Conservation (phyloP, 108 stramenopile species). For the Nannochloropsis gaditana region DNA sequence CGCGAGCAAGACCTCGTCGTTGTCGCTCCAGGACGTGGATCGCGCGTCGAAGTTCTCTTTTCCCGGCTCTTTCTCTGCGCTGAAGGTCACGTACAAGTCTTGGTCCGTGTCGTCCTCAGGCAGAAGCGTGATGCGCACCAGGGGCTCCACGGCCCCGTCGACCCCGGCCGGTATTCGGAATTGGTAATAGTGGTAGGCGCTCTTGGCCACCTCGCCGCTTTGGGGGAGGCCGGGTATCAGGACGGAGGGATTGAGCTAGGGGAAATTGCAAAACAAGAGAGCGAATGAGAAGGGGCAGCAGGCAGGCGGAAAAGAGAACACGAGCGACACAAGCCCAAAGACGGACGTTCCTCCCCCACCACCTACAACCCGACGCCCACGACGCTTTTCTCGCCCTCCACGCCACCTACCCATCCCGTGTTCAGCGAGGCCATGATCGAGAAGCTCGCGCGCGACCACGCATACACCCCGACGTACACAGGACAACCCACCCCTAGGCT, state of each 20-base stretch:
- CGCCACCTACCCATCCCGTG: not conserved
- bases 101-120: constrained; percentile 23
- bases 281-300: not conserved
- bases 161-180: not conserved
- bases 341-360: not conserved
- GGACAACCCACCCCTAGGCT: constrained; percentile 2
- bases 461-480: constrained; percentile 43
- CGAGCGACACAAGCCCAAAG: not conserved
- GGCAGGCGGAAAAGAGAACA: not conserved
- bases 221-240: constrained; percentile 31
- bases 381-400: not conserved
- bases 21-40: constrained; percentile 24
- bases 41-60: not conserved
- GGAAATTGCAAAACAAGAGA: not conserved
- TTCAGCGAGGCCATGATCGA: not conserved
- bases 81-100: constrained; percentile 29
- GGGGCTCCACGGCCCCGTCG: not conserved
- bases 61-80: constrained; percentile 31
- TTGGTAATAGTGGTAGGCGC: constrained; percentile 33
- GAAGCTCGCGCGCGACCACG: constrained; percentile 28
- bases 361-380: not conserved
- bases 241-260: not conserved
- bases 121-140: constrained; percentile 22
- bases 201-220: not conserved
- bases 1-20: constrained; percentile 22